Base-by-base conservation (phyloP, 495 filamentous ascomycete genomes). In the Penicillium salamii region DNA sequence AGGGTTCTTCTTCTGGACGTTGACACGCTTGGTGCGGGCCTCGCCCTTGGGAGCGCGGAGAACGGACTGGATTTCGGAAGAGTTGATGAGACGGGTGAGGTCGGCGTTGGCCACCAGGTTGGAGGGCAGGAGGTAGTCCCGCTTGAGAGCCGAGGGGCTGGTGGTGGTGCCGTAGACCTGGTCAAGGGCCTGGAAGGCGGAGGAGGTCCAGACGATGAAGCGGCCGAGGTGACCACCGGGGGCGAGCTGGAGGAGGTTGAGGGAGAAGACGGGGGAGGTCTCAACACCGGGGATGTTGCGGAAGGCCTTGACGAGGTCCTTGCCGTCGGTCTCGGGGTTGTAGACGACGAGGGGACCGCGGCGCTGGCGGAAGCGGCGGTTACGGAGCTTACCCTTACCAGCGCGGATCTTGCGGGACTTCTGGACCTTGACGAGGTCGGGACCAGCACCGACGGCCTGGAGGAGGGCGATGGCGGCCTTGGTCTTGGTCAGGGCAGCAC, bases 1-100 rank as follows among this genome's bases (percentile, higher is more conserved):
- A 67, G 93, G 95, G 82, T 98, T 97, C 90, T 96, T 96, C 91
- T 98, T 98, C 83, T 95, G 91, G 49, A 96, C 89, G 63, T 78
- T 70, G 59, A 78, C 76, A 61, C 93, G 88, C 90, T 97, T 97
- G 74, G 90, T 93, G 63, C 82, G 78, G 62, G 90, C 78, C 59
- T 88, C 86, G 57, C 95, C 95, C 81, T 89, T 91, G 62, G 90
- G 89, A 32, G 85, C 87, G 44, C 86, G 82, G 53, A 97, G 82
- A 42, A 97, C 91, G 70, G 83, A 85, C 84, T 98, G 93, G 70
- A 97, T 87, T 81, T 98, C 93, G 61, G 89, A 90, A 62, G 86
- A 91, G 88, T 98, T 98, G 84, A 98, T 98, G 57, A 98, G 82
- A 71, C 92, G 92, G 78, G 82, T 80, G 63, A 98, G 81, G 61